These are phyloP conservation scores for Apocynum venetum DNA, from an alignment of 257 asterid species.

Conservation along the genomic window DNA sequence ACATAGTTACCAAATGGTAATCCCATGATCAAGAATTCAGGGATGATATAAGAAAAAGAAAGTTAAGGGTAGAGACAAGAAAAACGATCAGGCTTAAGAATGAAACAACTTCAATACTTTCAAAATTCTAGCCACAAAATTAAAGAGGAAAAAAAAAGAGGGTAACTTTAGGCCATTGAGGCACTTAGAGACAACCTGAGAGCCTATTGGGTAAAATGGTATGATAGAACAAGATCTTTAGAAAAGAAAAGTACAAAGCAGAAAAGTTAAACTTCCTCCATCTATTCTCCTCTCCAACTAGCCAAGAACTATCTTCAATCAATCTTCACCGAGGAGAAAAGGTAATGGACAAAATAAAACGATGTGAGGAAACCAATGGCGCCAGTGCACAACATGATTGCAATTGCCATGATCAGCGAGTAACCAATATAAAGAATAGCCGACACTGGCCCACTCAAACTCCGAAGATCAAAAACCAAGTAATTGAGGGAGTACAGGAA, in stretches of 20 bases:
- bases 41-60: too few species aligned
- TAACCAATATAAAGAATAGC: slow-evolving; percentile 72
- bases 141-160: slow-evolving; percentile 8
- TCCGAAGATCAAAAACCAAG: slow-evolving; percentile 78
- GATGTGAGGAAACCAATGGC: slow-evolving; percentile 81
- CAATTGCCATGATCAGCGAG: slow-evolving; percentile 71
- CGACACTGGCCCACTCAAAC: slow-evolving; percentile 80
- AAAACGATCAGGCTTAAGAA: slow-evolving; percentile 12
- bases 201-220: slow-evolving; percentile 9
- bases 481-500: slow-evolving; percentile 77
- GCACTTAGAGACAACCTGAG: slow-evolving; percentile 22
- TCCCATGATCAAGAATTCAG: too few species aligned
- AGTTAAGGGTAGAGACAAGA: background rate
- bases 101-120: slow-evolving; percentile 29
- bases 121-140: slow-evolving; percentile 27
- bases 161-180: slow-evolving; percentile 2
- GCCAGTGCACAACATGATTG: slow-evolving; percentile 79
- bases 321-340: slow-evolving; percentile 83
- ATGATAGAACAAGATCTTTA: slow-evolving; percentile 11
- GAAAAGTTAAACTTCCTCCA: slow-evolving; percentile 19
- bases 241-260: slow-evolving; percentile 8
- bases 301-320: slow-evolving; percentile 40
- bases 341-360: slow-evolving; percentile 77
- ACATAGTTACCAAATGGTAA: too few species aligned
- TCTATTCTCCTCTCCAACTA: slow-evolving; percentile 14